Evolutionary conservation across 768 basidiomycete species (phyloP).

Genomic region (Suillus luteus): DNA sequence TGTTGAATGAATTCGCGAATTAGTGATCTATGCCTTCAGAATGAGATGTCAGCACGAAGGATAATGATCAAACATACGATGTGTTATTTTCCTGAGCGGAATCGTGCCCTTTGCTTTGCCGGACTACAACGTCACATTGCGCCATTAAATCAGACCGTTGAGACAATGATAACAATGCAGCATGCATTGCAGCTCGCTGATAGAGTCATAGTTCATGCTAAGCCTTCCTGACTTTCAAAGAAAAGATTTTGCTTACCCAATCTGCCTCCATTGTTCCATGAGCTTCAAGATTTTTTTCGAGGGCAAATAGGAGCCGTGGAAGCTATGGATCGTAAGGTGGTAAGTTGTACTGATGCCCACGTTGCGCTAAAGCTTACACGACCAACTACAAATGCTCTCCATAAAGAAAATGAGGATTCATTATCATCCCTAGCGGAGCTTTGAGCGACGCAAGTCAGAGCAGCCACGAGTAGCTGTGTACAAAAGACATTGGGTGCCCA

Average conservation of each 20-base stretch:
- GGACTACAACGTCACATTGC: slow-evolving; percentile 51
- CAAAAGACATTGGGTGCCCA: slow-evolving; percentile 68
- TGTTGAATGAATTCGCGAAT: slow-evolving; percentile 46
- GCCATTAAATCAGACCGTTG: slow-evolving; percentile 56
- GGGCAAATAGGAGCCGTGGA: slow-evolving; percentile 56
- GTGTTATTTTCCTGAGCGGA: slow-evolving; percentile 19
- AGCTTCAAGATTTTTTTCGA: slow-evolving; percentile 55
- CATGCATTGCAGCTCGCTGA: slow-evolving; percentile 46
- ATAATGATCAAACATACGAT: slow-evolving; percentile 15
- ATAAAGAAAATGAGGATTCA: slow-evolving; percentile 44
- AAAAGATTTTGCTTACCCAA: slow-evolving; percentile 47
- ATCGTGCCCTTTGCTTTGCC: slow-evolving; percentile 31
- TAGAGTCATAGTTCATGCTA: slow-evolving; percentile 17
- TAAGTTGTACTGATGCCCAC: slow-evolving; percentile 1
- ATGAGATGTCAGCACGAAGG: slow-evolving; percentile 16
- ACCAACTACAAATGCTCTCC: slow-evolving; percentile 73
- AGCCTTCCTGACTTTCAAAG: not conserved
- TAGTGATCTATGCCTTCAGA: slow-evolving; percentile 26
- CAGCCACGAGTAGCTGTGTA: slow-evolving; percentile 65
- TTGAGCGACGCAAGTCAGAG: slow-evolving; percentile 63
- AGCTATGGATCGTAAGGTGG: slow-evolving; percentile 43
- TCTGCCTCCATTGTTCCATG: slow-evolving; percentile 52
- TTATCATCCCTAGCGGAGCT: slow-evolving; percentile 36
- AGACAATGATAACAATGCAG: slow-evolving; percentile 49
- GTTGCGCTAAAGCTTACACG: slow-evolving; percentile 48